phyloP scores from a whole-genome alignment of 257 asterid genomes.

The Penstemon newberryi region DNA sequence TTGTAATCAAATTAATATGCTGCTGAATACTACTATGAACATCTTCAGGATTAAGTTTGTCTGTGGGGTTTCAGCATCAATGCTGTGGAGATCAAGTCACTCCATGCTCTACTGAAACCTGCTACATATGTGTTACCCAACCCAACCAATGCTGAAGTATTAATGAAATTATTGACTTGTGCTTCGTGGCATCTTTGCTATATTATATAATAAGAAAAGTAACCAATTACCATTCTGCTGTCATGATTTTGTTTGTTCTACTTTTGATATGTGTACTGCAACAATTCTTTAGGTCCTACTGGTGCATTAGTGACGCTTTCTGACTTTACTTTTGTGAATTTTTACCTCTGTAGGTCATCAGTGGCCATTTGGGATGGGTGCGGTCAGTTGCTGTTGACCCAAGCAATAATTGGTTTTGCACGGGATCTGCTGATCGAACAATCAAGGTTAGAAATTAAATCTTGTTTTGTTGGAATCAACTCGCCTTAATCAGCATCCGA shows the following conservation, averaged over 20 bases:
- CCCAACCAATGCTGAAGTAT: background rate
- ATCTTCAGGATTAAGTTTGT: background rate
- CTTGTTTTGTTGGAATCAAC: constrained; percentile 12
- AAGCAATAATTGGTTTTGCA: constrained; percentile 86
- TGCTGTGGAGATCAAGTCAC: background rate
- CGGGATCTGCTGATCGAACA: constrained; percentile 94
- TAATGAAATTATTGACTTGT: background rate
- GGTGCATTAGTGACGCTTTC: background rate
- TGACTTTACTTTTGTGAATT: constrained; percentile 17
- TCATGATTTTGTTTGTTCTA: constrained; percentile 9
- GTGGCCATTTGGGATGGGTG: constrained; percentile 96
- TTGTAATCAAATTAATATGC: background rate
- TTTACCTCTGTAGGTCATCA: constrained; percentile 65
- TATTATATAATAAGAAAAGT: constrained; percentile 8
- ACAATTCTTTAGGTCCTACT: background rate
- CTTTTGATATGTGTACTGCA: background rate
- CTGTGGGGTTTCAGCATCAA: constrained; percentile 2
- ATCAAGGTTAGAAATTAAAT: constrained; percentile 58
- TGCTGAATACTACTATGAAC: background rate
- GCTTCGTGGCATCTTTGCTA: constrained; percentile 3
- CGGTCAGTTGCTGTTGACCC: constrained; percentile 95
- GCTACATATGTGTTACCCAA: background rate
- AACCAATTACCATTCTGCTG: background rate
- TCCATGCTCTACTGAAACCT: background rate
- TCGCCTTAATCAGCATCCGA: background rate